Evolutionary conservation across 1,284 basidiomycete genomes (phyloP).

Genomic region (Ustilago cynodontis): DNA sequence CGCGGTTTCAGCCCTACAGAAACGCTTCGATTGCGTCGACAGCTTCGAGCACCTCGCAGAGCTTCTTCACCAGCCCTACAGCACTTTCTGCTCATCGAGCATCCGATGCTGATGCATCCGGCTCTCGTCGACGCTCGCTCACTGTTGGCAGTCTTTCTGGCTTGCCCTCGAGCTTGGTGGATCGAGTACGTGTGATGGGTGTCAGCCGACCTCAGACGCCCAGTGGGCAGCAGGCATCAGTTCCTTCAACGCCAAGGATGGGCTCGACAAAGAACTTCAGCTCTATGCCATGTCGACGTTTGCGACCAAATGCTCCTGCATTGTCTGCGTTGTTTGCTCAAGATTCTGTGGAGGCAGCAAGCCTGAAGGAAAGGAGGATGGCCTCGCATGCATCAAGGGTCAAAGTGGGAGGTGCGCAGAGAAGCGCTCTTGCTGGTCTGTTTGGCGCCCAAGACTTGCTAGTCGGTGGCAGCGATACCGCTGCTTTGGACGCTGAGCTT

Average conservation of each 20-base stretch:
- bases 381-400: slow-evolving; percentile 2
- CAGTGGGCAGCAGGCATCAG: background rate
- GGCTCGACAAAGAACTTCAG: slow-evolving; percentile 9
- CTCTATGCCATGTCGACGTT: slow-evolving; percentile 24
- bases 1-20: slow-evolving; percentile 19
- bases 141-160: slow-evolving; percentile 19
- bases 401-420: background rate
- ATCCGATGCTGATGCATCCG: background rate
- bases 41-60: slow-evolving; percentile 16
- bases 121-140: slow-evolving; percentile 16
- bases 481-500: background rate
- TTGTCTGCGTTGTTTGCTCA: background rate
- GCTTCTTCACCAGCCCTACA: background rate
- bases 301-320: background rate
- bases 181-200: slow-evolving; percentile 18
- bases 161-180: slow-evolving; percentile 10
- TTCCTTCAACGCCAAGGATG: slow-evolving; percentile 8
- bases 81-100: background rate
- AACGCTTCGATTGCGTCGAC: slow-evolving; percentile 15
- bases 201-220: slow-evolving; percentile 13
- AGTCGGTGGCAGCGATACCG: background rate
- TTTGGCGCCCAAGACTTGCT: slow-evolving; percentile 7
- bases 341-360: background rate
- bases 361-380: slow-evolving; percentile 17
- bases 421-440: slow-evolving; percentile 7